These are phyloP conservation scores for Hypholoma fasciculare DNA, from an alignment of 768 basidiomycete species.

Conservation along the genomic window DNA sequence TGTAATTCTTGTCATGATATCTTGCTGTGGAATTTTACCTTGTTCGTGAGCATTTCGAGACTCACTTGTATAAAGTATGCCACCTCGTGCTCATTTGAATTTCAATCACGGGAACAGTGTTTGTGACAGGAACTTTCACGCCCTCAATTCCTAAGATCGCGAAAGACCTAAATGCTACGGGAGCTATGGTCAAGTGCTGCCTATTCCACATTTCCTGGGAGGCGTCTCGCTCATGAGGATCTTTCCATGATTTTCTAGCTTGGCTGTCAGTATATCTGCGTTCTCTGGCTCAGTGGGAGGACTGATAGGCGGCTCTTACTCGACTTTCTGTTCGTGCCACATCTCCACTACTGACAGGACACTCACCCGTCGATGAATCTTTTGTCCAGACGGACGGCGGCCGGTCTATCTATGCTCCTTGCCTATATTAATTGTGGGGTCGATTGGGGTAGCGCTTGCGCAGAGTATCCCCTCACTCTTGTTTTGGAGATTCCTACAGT, in stretches of 20 bases:
- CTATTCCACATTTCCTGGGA: neutral
- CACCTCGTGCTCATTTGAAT: neutral
- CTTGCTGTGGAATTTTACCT: conserved; percentile 62
- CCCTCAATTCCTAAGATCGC: conserved; percentile 78
- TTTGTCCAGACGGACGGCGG: conserved; percentile 60
- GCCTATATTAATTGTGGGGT: conserved; percentile 58
- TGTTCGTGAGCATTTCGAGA: conserved; percentile 33
- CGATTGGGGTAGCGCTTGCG: conserved; percentile 57
- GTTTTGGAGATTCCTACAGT: conserved; percentile 64
- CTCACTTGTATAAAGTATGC: neutral
- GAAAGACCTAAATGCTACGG: conserved; percentile 57
- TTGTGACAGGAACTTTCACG: conserved; percentile 68
- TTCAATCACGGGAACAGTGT: conserved; percentile 41
- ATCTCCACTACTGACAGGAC: neutral
- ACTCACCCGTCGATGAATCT: neutral
- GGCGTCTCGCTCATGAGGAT: neutral
- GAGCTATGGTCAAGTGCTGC: conserved; percentile 54
- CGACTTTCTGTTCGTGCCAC: conserved; percentile 34
- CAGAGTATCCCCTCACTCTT: conserved; percentile 46
- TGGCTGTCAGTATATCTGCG: conserved; percentile 36
- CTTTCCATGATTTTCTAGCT: conserved; percentile 14
- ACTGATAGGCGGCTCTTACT: conserved; percentile 33
- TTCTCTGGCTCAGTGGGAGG: conserved; percentile 33
- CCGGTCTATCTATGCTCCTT: conserved; percentile 58
- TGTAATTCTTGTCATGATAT: conserved; percentile 56